Evolutionary conservation across 257 asterid genomes (phyloP).

Genomic region (Hygrophila difformis): DNA sequence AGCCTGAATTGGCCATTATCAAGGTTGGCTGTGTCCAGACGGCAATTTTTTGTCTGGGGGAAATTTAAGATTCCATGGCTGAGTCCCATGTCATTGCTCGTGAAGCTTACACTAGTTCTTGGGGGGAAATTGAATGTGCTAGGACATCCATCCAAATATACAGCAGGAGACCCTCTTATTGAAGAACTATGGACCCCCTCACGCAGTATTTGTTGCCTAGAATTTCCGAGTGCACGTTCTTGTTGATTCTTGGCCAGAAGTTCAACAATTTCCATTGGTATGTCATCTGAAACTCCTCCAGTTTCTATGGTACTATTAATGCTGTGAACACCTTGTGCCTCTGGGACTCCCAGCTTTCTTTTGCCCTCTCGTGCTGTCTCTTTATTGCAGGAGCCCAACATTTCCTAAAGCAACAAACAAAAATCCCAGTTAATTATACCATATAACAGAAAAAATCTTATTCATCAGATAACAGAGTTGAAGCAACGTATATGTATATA

Average conservation of each 20-base stretch:
- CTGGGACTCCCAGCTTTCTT: constrained; percentile 11
- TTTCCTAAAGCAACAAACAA: constrained; percentile 24
- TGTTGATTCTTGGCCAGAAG: constrained; percentile 59
- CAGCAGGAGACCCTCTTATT: constrained; percentile 19
- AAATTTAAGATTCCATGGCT: constrained; percentile 12
- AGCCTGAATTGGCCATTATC: constrained; percentile 26
- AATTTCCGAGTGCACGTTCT: constrained; percentile 46
- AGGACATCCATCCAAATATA: constrained; percentile 19
- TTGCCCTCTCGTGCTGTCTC: constrained; percentile 23
- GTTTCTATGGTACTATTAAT: constrained; percentile 20
- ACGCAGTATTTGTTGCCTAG: constrained; percentile 16
- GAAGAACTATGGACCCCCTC: constrained; percentile 19
- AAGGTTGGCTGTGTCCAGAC: constrained; percentile 12
- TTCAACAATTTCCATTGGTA: constrained; percentile 85
- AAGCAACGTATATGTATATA: too few relatives aligned
- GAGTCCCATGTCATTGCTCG: constrained; percentile 20
- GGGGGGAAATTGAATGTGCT: constrained; percentile 19
- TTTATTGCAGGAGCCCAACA: constrained; percentile 20
- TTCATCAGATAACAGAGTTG: neutral
- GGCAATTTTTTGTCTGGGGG: constrained; percentile 21
- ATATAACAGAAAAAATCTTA: neutral
- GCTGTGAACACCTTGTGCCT: constrained; percentile 22
- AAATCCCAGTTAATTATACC: constrained; percentile 5
- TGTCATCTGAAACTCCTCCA: constrained; percentile 46
- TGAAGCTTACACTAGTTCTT: constrained; percentile 15